phyloP scores from a whole-genome alignment of 192 early-diverging fungal genomes.

The Gaertneriomyces sp. region DNA sequence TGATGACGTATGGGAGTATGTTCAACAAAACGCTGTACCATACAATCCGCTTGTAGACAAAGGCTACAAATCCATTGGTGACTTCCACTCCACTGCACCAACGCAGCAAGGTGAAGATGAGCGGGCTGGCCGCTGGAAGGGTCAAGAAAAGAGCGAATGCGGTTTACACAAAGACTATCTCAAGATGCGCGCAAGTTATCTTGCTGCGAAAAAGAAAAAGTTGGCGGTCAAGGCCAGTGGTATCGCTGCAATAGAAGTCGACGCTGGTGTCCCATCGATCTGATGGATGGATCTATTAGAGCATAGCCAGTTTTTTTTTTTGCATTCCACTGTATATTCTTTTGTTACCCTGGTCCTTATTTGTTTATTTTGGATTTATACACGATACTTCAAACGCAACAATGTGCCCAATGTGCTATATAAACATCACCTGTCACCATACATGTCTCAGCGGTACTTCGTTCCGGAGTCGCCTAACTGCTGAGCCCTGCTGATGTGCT shows the following conservation, averaged over 20 bases:
- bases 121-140: slow-evolving; percentile 85
- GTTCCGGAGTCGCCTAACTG: too few species aligned
- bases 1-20: slow-evolving; percentile 82
- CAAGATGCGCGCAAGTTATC: slow-evolving; percentile 77
- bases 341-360: too few species aligned
- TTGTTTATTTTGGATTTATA: too few species aligned
- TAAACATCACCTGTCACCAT: too few species aligned
- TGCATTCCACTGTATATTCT: too few species aligned
- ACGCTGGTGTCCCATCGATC: too few species aligned
- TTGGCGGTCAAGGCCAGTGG: slow-evolving; percentile 1
- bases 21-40: slow-evolving; percentile 79
- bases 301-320: too few species aligned
- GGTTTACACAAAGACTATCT: slow-evolving; percentile 97
- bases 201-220: slow-evolving; percentile 73
- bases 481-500: too few species aligned
- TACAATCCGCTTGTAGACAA: slow-evolving; percentile 86
- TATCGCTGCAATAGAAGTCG: neutral
- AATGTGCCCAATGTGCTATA: too few species aligned
- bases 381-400: too few species aligned
- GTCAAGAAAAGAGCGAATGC: slow-evolving; percentile 87
- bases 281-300: too few species aligned
- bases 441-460: too few species aligned
- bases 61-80: slow-evolving; percentile 90
- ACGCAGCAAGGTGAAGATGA: slow-evolving; percentile 67
- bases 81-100: slow-evolving; percentile 83